phyloP scores from a whole-genome alignment of 805 yeast genomes.

The Wickerhamomyces sydowiorum region DNA sequence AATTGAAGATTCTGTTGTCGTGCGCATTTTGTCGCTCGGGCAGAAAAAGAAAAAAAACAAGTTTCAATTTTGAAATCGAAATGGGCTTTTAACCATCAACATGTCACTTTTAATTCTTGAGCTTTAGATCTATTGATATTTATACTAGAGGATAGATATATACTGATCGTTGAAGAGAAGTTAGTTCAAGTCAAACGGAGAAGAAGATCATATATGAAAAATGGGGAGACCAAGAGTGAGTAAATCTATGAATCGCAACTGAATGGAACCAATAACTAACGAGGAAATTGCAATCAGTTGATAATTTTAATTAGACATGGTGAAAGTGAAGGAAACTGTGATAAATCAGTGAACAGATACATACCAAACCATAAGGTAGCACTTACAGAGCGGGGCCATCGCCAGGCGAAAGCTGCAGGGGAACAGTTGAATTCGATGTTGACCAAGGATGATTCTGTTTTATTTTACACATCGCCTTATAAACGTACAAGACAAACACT shows the following conservation, averaged over 20 bases:
- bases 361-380: constrained; percentile 79
- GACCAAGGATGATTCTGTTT: constrained; percentile 47
- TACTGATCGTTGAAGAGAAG: too few species aligned
- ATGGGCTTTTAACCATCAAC: too few species aligned
- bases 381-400: constrained; percentile 65
- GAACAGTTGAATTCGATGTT: constrained; percentile 37
- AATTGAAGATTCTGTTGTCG: too few species aligned
- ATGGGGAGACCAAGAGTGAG: constrained; percentile 19
- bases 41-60: too few species aligned
- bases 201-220: not conserved
- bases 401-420: constrained; percentile 60
- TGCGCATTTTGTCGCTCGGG: too few species aligned
- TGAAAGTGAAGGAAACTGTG: constrained; percentile 85
- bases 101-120: too few species aligned
- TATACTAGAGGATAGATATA: too few species aligned
- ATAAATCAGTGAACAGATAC: constrained; percentile 71
- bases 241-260: not conserved
- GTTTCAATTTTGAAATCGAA: too few species aligned
- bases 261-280: constrained; percentile 4
- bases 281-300: constrained; percentile 25
- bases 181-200: too few species aligned
- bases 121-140: too few species aligned
- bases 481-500: constrained; percentile 80
- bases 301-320: constrained; percentile 86
- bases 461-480: constrained; percentile 86